Conservation (phyloP, 164 flowering plant genomes). For the Tinospora cordifolia region DNA sequence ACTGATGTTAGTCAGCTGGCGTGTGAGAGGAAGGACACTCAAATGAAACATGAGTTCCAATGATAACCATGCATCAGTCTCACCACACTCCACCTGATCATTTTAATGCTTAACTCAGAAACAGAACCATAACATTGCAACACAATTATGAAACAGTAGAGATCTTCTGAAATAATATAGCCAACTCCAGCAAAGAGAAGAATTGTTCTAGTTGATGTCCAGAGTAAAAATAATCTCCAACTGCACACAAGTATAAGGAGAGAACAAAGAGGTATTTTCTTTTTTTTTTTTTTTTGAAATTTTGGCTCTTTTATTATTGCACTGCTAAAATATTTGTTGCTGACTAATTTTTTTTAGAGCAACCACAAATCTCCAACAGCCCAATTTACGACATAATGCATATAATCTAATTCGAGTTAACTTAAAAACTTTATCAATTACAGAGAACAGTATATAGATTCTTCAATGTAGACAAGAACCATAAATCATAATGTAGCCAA, state of each 20-base stretch:
- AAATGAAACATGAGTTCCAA: slow-evolving; percentile 97
- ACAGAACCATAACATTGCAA: not conserved
- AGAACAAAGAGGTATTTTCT: no score
- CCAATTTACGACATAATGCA: no score
- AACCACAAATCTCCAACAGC: no score
- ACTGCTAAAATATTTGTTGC: no score
- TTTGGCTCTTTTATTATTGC: no score
- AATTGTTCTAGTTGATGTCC: not conserved
- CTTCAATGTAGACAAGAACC: not conserved
- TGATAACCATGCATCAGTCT: slow-evolving; percentile 98
- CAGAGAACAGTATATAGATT: no score
- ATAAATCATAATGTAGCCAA: not conserved
- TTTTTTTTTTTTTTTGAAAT: no score
- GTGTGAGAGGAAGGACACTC: slow-evolving; percentile 93
- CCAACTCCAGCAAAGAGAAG: not conserved
- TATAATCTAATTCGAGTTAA: no score
- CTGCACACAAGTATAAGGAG: no score
- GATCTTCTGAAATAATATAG: not conserved
- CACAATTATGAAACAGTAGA: not conserved
- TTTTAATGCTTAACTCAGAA: slow-evolving; percentile 1
- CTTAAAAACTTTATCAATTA: no score
- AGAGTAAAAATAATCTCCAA: not conserved
- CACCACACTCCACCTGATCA: slow-evolving; percentile 77
- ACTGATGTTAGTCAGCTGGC: slow-evolving; percentile 90
- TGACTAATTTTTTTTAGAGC: no score